Conservation (phyloP, 2,329 filamentous ascomycete species). For the Aspergillus puulaauensis region DNA sequence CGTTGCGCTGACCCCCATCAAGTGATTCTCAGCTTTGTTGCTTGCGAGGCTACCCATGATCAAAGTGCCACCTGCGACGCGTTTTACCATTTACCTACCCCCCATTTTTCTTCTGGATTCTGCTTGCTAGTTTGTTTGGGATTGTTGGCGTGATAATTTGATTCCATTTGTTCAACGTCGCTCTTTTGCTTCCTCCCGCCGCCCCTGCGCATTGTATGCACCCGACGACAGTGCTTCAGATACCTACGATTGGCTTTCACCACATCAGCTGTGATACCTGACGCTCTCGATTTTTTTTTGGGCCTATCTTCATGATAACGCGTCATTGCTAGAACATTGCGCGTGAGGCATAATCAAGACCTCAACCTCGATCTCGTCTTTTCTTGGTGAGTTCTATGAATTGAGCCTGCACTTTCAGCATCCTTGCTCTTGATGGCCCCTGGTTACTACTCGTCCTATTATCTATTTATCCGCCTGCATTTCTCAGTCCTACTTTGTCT, state of each 20-base stretch:
- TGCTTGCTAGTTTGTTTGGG: neutral
- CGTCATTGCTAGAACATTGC: neutral
- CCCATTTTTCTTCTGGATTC: neutral
- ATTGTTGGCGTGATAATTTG: neutral
- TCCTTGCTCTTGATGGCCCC: neutral
- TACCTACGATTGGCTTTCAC: neutral
- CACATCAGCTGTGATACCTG: neutral
- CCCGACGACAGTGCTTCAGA: constrained; percentile 22
- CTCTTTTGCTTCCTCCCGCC: constrained; percentile 1
- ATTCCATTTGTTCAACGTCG: constrained; percentile 1
- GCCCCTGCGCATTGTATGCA: constrained; percentile 8
- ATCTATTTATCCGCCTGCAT: neutral
- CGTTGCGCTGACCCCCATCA: constrained; percentile 1
- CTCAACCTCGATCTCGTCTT: neutral
- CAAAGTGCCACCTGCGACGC: constrained; percentile 11
- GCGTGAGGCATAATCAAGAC: neutral
- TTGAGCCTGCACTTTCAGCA: neutral
- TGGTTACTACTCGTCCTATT: no score
- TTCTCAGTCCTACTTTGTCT: neutral
- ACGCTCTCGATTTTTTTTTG: neutral
- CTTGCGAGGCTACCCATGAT: neutral
- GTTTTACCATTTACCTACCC: neutral
- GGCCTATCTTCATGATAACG: neutral
- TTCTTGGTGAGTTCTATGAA: neutral
- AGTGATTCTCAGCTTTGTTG: neutral